Base-by-base conservation (phyloP, 2,329 filamentous ascomycete genomes). In the Dothistroma pini region DNA sequence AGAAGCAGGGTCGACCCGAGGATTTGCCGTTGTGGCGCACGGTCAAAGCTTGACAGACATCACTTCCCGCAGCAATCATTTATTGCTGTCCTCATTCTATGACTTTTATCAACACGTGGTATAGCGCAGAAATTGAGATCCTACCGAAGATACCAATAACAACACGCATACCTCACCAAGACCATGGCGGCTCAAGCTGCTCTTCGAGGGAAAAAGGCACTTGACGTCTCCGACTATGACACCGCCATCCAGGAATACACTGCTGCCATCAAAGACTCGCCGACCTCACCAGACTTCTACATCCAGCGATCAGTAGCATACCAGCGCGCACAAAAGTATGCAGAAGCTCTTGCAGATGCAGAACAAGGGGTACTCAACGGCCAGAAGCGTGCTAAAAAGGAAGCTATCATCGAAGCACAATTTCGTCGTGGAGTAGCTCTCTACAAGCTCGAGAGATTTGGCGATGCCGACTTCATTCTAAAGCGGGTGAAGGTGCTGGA, bases 261-360 rank as follows among this genome's bases (percentile, higher is more conserved):
- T 8, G 75, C 79, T 44, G 91, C 90, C 7, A 79, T 96, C 29
- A 69, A 75, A 35, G 77, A 85, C 63, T 81, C 81, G 12, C 86
- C 88, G 0, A 80, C 79, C 44, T 91, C 90, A 2, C 89, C 91
- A 1, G 78, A 84, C 54, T 97, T 95, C 84, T 88, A 93, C 64
- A 85, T 95, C 64, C 86, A 89, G 67, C 90, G 93, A 21, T 89
- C 91, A 4, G 91, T 87, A 48, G 91, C 91, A 44, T 88, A 92
- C 72, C 83, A 90, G 54, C 84, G 89, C 61, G 80, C 83, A 2
- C 71, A 78, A 22, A 76, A 86, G 61, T 77, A 79, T 54, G 52
- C 70, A 11, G 74, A 75, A 14, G 80, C 66, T n/a, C 77, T 82
- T 32, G 61, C 68, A 52, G 80, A 82, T 63, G 79, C 79, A 57